These are phyloP conservation scores for Leishmania major DNA, from an alignment of 208 protist genomes.

Conservation along the genomic window DNA sequence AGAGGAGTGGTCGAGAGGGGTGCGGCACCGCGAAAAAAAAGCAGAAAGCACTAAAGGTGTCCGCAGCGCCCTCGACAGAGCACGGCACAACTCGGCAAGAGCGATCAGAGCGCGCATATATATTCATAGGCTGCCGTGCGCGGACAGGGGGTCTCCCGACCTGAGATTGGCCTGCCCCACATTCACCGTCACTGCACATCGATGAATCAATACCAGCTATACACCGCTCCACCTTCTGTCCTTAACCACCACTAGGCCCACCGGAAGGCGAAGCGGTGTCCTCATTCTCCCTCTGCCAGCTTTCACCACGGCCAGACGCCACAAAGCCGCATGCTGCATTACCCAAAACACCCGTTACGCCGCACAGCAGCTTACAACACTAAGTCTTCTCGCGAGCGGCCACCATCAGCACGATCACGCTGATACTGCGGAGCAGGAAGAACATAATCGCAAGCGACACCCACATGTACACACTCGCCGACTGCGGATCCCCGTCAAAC, in stretches of 20 bases:
- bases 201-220: neutral
- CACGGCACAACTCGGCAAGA: neutral
- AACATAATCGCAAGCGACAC: conserved; percentile 55
- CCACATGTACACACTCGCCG: conserved; percentile 62
- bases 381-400: conserved; percentile 26
- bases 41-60: too few species aligned
- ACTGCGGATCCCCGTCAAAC: conserved; percentile 58
- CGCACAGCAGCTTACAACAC: neutral
- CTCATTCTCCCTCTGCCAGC: neutral
- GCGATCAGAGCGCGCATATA: too few species aligned
- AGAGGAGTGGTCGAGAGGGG: neutral
- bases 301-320: neutral
- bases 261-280: neutral
- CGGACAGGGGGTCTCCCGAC: too few species aligned
- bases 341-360: neutral
- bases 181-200: neutral
- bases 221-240: neutral
- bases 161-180: neutral
- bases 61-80: neutral
- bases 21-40: too few species aligned
- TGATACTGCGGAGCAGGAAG: conserved; percentile 40
- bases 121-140: too few species aligned
- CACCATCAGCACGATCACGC: conserved; percentile 40
- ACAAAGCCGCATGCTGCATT: neutral
- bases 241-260: neutral